phyloP scores from a whole-genome alignment of 371 early-diverging fungal species.

The Syncephalis fuscata region DNA sequence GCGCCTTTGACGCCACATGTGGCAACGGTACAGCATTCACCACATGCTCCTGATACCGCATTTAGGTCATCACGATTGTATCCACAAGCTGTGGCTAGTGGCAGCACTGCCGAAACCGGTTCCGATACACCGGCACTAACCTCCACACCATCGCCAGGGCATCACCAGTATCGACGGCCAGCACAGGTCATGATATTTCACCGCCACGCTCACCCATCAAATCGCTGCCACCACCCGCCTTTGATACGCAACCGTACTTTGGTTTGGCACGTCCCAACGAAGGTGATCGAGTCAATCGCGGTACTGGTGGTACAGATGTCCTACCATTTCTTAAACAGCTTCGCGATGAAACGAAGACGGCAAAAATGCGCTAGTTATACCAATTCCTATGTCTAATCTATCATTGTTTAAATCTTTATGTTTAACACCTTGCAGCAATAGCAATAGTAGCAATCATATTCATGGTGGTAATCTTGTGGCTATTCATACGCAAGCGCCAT shows the following conservation, averaged over 20 bases:
- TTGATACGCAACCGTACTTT: no score
- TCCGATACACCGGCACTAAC: conserved; percentile 1
- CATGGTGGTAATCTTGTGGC: no score
- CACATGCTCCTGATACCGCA: background rate
- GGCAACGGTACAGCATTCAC: no score
- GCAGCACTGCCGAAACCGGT: conserved; percentile 10
- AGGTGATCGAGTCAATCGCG: conserved; percentile 46
- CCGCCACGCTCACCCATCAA: conserved; percentile 31
- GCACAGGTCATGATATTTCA: conserved; percentile 19
- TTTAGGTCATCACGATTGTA: conserved; percentile 5
- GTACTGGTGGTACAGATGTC: conserved; percentile 92
- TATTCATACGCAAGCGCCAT: no score
- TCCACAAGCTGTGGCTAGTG: background rate
- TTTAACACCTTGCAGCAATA: no score
- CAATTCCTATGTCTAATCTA: no score
- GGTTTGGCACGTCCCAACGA: conserved; percentile 19
- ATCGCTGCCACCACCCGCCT: conserved; percentile 11
- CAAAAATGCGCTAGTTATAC: no score
- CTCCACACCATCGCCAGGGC: background rate
- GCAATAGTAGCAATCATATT: no score
- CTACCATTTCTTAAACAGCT: conserved; percentile 69
- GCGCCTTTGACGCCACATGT: no score
- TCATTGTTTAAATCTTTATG: no score
- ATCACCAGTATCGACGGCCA: background rate
- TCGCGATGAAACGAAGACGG: conserved; percentile 35